A percentile compares a stretch with the other conserved stretches of the same genome.
These are phyloP conservation scores for Hydrangea macrophylla DNA, from an alignment of 148 eudicot species.

Conservation along the genomic window DNA sequence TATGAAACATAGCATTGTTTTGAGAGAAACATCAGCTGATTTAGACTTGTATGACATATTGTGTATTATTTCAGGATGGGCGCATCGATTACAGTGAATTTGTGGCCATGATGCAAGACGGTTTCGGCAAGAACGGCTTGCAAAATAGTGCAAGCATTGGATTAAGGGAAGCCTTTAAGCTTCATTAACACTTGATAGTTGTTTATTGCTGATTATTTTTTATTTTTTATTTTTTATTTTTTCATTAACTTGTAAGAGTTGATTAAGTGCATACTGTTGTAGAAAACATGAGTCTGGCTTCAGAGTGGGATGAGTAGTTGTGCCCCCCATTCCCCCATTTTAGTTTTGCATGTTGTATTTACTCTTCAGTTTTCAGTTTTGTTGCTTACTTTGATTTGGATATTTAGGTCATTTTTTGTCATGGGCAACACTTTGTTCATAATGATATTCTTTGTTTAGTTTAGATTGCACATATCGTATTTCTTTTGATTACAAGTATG, in stretches of 20 bases:
- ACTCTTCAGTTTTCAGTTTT: not conserved
- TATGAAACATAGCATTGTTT: not conserved
- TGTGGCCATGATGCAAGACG: slow-evolving; percentile 57
- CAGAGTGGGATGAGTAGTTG: not conserved
- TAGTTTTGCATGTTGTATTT: not conserved
- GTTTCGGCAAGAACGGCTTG: slow-evolving; percentile 27
- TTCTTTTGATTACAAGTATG: too few relatives aligned
- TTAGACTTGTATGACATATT: not conserved
- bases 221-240: not conserved
- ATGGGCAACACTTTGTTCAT: not conserved
- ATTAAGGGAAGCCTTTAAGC: slow-evolving; percentile 29
- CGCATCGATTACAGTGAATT: slow-evolving; percentile 65
- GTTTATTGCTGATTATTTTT: slow-evolving; percentile 7
- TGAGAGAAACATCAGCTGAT: not conserved
- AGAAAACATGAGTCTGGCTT: not conserved
- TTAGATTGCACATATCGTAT: too few relatives aligned
- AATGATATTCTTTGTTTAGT: not conserved
- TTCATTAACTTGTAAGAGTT: not conserved
- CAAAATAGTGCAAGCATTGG: slow-evolving; percentile 26
- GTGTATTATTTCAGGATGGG: slow-evolving; percentile 43
- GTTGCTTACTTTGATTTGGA: not conserved
- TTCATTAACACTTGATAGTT: slow-evolving; percentile 10
- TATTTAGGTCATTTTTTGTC: not conserved
- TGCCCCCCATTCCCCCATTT: not conserved
- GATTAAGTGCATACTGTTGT: slow-evolving; percentile 7